Evolutionary conservation across 2,329 filamentous ascomycete genomes (phyloP).

Genomic region (Ophiocordyceps camponoti-floridani): DNA sequence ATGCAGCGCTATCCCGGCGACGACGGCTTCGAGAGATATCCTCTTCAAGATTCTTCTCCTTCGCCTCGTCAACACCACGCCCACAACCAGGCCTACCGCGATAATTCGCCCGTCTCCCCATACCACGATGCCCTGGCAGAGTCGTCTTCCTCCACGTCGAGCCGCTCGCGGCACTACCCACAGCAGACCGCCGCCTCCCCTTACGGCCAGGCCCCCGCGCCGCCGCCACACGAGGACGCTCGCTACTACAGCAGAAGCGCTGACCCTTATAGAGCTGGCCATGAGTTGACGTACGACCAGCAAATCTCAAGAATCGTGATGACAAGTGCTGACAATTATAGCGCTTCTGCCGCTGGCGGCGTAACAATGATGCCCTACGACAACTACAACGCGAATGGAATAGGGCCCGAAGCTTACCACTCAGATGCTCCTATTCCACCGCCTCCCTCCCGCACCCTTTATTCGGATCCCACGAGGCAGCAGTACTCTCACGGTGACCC

Average conservation of each 20-base stretch:
- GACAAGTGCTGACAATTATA: conserved; percentile 47
- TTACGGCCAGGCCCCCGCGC: conserved; percentile 1
- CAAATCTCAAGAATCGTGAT: conserved; percentile 29
- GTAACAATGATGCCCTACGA: conserved; percentile 50
- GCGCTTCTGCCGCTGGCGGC: conserved; percentile 42
- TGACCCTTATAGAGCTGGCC: conserved; percentile 6
- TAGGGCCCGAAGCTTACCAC: conserved; percentile 44
- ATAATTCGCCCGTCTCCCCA: conserved; percentile 2
- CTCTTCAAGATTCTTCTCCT: conserved; percentile 11
- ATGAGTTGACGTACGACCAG: not conserved
- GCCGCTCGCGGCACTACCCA: not conserved
- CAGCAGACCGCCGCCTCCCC: not conserved
- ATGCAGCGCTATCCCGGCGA: conserved; percentile 15
- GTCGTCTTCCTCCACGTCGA: conserved; percentile 1
- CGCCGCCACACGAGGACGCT: conserved; percentile 8
- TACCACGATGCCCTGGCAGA: conserved; percentile 10
- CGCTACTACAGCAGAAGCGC: conserved; percentile 6
- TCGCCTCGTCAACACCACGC: conserved; percentile 5
- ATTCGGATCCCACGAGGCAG: conserved; percentile 5
- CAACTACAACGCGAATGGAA: conserved; percentile 44
- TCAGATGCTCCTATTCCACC: conserved; percentile 17
- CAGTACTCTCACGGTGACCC: conserved; percentile 6
- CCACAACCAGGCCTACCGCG: conserved; percentile 1
- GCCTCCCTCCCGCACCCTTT: conserved; percentile 16
- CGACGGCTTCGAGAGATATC: conserved; percentile 17